Evolutionary conservation across 164 flowering plant genomes (phyloP).

Genomic region (Litsea cubeba): DNA sequence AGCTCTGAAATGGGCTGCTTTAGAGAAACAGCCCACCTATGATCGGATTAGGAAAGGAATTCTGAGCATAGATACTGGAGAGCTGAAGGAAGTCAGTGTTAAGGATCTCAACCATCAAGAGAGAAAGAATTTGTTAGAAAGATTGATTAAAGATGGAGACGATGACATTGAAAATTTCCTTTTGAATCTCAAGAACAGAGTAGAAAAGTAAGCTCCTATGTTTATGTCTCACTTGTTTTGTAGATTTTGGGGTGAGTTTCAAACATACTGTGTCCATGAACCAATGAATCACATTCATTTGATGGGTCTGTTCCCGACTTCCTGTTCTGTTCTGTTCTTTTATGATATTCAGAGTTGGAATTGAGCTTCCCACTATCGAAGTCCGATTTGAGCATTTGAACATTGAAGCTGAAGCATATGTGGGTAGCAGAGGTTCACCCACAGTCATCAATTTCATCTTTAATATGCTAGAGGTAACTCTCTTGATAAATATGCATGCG

Average conservation of each 20-base stretch:
- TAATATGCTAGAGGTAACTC: slow-evolving; percentile 7
- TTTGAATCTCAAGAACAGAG: slow-evolving; percentile 54
- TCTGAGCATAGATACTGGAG: neutral
- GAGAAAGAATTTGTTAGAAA: slow-evolving; percentile 57
- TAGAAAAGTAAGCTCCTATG: slow-evolving; percentile 44
- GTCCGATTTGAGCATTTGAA: slow-evolving; percentile 67
- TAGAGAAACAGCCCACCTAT: slow-evolving; percentile 16
- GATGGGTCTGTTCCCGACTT: neutral
- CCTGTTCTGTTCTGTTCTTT: neutral
- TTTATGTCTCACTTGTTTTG: slow-evolving; percentile 7
- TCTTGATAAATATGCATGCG: neutral
- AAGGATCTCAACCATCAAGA: slow-evolving; percentile 50
- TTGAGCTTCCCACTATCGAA: slow-evolving; percentile 69
- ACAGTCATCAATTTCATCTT: slow-evolving; percentile 42
- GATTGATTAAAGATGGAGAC: slow-evolving; percentile 63
- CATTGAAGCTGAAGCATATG: slow-evolving; percentile 59
- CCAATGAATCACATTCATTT: neutral
- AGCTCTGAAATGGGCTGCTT: slow-evolving; percentile 17
- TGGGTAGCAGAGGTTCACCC: slow-evolving; percentile 79
- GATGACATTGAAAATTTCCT: slow-evolving; percentile 88
- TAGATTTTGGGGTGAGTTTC: neutral
- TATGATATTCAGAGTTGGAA: slow-evolving; percentile 65
- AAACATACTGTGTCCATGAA: neutral
- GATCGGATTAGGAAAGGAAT: slow-evolving; percentile 10
- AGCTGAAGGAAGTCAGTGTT: slow-evolving; percentile 61